These are phyloP conservation scores for Fusarium sp. DNA, from an alignment of 2,329 filamentous ascomycete genomes.

Conservation along the genomic window DNA sequence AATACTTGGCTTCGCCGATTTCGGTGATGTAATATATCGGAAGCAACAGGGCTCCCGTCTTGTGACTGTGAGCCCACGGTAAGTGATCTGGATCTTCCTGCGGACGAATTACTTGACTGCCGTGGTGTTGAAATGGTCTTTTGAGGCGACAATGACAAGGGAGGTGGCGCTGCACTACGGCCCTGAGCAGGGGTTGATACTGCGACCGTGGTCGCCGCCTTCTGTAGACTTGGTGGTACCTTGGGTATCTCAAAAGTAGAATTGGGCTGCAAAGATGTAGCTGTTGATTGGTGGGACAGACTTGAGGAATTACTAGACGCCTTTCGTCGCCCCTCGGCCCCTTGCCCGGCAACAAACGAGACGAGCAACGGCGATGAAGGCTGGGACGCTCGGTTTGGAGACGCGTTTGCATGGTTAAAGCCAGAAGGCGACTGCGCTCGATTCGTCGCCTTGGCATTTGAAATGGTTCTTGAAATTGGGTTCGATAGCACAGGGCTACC, in stretches of 20 bases:
- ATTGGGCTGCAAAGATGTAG: slow-evolving; percentile 71
- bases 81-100: slow-evolving; percentile 80
- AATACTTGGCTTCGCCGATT: slow-evolving; percentile 95
- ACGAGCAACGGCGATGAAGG: slow-evolving; percentile 83
- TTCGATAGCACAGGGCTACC: slow-evolving; percentile 84
- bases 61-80: slow-evolving; percentile 96
- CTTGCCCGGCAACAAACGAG: slow-evolving; percentile 88
- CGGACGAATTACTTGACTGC: slow-evolving; percentile 68
- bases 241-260: slow-evolving; percentile 78
- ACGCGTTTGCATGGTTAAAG: slow-evolving; percentile 81
- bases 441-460: slow-evolving; percentile 79
- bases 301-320: slow-evolving; percentile 89
- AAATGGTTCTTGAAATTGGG: slow-evolving; percentile 82
- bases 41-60: slow-evolving; percentile 80
- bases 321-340: slow-evolving; percentile 82
- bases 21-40: slow-evolving; percentile 79
- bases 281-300: slow-evolving; percentile 76
- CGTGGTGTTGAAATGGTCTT: slow-evolving; percentile 69
- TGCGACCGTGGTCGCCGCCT: slow-evolving; percentile 64
- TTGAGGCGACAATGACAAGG: slow-evolving; percentile 67
- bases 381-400: slow-evolving; percentile 81
- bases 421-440: slow-evolving; percentile 88
- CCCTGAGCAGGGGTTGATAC: slow-evolving; percentile 67
- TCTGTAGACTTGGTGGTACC: slow-evolving; percentile 66
- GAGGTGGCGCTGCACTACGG: slow-evolving; percentile 60